Evolutionary conservation across 768 basidiomycete species (phyloP).

Genomic region (Dacryopinax primogenitus): DNA sequence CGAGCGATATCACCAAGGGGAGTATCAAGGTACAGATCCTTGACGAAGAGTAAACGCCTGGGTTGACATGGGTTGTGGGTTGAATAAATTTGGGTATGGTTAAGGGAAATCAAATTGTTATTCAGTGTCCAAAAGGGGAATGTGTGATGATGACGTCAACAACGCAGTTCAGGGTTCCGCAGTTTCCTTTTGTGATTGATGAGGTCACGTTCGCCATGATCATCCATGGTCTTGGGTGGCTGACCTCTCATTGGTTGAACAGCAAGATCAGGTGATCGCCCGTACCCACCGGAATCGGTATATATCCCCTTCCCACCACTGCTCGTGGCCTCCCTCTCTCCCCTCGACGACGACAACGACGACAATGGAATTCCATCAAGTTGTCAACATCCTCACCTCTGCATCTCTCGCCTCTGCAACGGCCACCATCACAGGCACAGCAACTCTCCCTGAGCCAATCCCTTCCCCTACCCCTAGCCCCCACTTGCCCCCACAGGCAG

Average conservation of each 20-base stretch:
- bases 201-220: not conserved
- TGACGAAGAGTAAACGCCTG: slow-evolving; percentile 16
- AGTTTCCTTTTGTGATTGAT: no score
- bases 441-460: not conserved
- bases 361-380: not conserved
- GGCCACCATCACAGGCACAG: not conserved
- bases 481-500: not conserved
- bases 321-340: not conserved
- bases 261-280: not conserved
- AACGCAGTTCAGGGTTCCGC: no score
- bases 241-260: not conserved
- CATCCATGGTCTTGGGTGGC: not conserved
- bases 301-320: not conserved
- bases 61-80: no score
- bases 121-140: no score
- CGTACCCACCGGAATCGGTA: not conserved
- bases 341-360: not conserved
- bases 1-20: slow-evolving; percentile 26
- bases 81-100: no score
- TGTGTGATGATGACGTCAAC: no score
- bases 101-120: no score
- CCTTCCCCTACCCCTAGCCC: not conserved
- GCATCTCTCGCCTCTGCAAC: not conserved
- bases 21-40: slow-evolving; percentile 31
- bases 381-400: not conserved